phyloP scores from a whole-genome alignment of 1,284 basidiomycete species.

The Leccinum solheimii region DNA sequence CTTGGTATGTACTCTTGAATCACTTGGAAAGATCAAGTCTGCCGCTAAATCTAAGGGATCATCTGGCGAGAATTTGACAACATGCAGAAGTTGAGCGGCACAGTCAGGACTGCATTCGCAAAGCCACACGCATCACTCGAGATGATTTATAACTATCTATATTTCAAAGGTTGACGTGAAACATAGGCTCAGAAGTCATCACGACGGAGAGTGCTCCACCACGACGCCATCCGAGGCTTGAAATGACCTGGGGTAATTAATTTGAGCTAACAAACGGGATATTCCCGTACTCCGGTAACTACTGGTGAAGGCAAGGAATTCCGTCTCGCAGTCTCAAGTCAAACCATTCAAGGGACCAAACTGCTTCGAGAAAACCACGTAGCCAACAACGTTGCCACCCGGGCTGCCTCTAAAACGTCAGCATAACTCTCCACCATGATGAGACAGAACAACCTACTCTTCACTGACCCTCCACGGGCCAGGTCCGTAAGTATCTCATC shows the following conservation, averaged over 20 bases:
- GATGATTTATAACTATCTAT: slow-evolving; percentile 10
- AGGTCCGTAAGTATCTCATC: slow-evolving; percentile 16
- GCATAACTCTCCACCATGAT: background rate
- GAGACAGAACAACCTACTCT: slow-evolving; percentile 14
- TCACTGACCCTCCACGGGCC: slow-evolving; percentile 28
- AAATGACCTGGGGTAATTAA: slow-evolving; percentile 39
- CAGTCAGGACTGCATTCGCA: no score
- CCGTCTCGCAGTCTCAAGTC: slow-evolving; percentile 3
- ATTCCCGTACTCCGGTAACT: slow-evolving; percentile 27
- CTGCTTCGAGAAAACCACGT: slow-evolving; percentile 1
- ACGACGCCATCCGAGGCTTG: slow-evolving; percentile 25
- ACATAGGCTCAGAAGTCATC: slow-evolving; percentile 30
- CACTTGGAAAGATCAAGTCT: no score
- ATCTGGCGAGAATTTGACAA: no score
- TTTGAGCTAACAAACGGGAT: slow-evolving; percentile 34
- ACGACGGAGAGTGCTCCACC: slow-evolving; percentile 3
- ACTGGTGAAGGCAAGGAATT: slow-evolving; percentile 16
- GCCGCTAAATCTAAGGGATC: no score
- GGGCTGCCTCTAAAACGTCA: slow-evolving; percentile 19
- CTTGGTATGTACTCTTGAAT: no score
- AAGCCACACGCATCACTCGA: background rate
- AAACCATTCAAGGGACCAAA: background rate
- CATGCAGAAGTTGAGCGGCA: no score
- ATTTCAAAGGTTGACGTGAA: slow-evolving; percentile 39
- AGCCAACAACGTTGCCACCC: slow-evolving; percentile 15